These are phyloP conservation scores for Breynia disticha DNA, from an alignment of 441 rosid species.

Conservation along the genomic window DNA sequence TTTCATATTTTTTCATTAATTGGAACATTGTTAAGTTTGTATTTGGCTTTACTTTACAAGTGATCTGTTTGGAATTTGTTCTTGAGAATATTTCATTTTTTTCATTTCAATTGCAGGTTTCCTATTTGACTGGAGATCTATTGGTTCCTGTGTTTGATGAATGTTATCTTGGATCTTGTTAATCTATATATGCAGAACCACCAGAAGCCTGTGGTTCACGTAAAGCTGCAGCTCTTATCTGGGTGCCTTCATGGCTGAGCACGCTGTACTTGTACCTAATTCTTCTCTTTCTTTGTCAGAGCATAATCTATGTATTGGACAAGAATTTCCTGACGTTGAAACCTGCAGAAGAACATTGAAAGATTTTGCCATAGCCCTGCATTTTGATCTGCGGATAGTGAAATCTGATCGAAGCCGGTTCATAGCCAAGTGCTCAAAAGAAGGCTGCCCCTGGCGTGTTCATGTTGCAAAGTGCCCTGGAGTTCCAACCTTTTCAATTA, in stretches of 20 bases:
- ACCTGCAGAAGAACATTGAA: slow-evolving; percentile 86
- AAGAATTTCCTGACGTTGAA: slow-evolving; percentile 91
- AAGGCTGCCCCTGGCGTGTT: slow-evolving; percentile 98
- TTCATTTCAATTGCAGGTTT: too few relatives aligned
- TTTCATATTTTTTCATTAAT: too few relatives aligned
- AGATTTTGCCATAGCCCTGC: slow-evolving; percentile 85
- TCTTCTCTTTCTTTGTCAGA: slow-evolving; percentile 38
- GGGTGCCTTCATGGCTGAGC: slow-evolving; percentile 44
- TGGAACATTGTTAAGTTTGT: too few relatives aligned
- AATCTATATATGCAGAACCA: slow-evolving; percentile 14
- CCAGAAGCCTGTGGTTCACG: slow-evolving; percentile 20
- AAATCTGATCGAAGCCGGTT: slow-evolving; percentile 94
- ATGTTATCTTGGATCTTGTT: slow-evolving; percentile 9
- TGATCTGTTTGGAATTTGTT: too few relatives aligned
- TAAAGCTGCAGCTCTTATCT: slow-evolving; percentile 19
- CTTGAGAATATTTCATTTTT: too few relatives aligned
- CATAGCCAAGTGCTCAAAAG: slow-evolving; percentile 94
- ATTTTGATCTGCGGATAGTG: slow-evolving; percentile 89
- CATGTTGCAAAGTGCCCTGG: slow-evolving; percentile 96
- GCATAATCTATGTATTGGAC: slow-evolving; percentile 57
- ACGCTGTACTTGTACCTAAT: slow-evolving; percentile 43
- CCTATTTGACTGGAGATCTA: too few relatives aligned
- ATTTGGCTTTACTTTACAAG: too few relatives aligned
- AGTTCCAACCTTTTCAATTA: slow-evolving; percentile 65
- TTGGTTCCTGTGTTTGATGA: slow-evolving; percentile 5